Percentiles rank a stretch among this genome's conserved stretches.
Evolutionary conservation across 2,329 filamentous ascomycete species (phyloP).

Genomic region (Tolypocladium amazonense): DNA sequence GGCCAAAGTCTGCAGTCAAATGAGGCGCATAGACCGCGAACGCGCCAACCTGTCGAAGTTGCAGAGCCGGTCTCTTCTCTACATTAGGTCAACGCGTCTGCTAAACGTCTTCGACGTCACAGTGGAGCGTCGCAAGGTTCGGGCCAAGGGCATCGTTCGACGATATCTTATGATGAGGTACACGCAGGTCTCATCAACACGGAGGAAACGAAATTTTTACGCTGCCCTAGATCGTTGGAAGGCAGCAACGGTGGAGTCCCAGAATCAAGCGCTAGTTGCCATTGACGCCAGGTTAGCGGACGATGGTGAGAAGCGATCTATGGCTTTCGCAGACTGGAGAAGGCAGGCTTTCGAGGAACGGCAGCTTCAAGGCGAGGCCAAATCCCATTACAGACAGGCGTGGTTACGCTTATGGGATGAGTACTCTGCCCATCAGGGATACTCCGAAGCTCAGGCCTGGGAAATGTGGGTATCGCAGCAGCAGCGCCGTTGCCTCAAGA

Average conservation of each 20-base stretch:
- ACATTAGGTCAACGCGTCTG: slow-evolving; percentile 17
- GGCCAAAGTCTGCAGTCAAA: slow-evolving; percentile 5
- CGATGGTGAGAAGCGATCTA: slow-evolving; percentile 4
- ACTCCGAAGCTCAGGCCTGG: slow-evolving; percentile 15
- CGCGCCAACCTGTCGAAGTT: slow-evolving; percentile 10
- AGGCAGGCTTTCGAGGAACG: slow-evolving; percentile 7
- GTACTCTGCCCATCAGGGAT: slow-evolving; percentile 11
- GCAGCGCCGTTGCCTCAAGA: slow-evolving; percentile 22
- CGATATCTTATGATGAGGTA: slow-evolving; percentile 23
- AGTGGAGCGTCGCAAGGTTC: slow-evolving; percentile 13
- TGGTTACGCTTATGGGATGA: slow-evolving; percentile 11
- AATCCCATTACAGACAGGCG: slow-evolving; percentile 9
- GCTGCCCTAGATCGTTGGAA: slow-evolving; percentile 20
- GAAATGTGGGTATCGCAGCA: slow-evolving; percentile 19
- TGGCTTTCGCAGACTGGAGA: slow-evolving; percentile 11
- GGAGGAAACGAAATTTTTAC: slow-evolving; percentile 22
- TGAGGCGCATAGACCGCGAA: slow-evolving; percentile 6
- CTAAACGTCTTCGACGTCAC: slow-evolving; percentile 15
- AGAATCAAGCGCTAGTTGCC: slow-evolving; percentile 7
- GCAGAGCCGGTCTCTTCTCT: slow-evolving; percentile 17
- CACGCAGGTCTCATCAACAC: slow-evolving; percentile 20
- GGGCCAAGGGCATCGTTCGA: slow-evolving; percentile 17
- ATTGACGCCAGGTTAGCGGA: slow-evolving; percentile 6
- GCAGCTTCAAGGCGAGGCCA: slow-evolving; percentile 8
- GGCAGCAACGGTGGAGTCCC: slow-evolving; percentile 5